Base-by-base conservation (phyloP, 2,329 filamentous ascomycete species). In the Rhytidhysteron rufulum region DNA sequence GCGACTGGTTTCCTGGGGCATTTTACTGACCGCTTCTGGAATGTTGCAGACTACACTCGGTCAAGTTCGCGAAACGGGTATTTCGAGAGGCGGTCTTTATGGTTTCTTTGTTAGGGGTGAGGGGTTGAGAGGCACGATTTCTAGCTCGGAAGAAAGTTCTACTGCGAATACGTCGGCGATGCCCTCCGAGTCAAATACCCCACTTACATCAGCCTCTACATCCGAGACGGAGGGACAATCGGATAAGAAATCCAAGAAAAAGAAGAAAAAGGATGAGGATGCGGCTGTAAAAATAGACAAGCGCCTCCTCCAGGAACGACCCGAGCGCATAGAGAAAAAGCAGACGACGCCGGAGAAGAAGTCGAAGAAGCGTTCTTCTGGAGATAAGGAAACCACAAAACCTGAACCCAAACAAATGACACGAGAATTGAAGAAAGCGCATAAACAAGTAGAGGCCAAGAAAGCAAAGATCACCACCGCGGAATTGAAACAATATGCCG, bases 21-120 rank as follows among this genome's bases (percentile, higher is more conserved):
- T n/a, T n/a, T n/a, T n/a, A n/a, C n/a, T n/a, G n/a, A n/a, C n/a
- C n/a, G n/a, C n/a, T n/a, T n/a, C n/a, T n/a, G n/a, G n/a, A n/a
- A 15, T 3, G 22, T 6, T 76, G 50, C 81, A 82, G 65, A 82
- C 79, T 39, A 75, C 78, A 37, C 56, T 71, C 60, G 59, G 63
- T 50, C 50, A 70, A 40, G 61, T 73, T 40, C 57, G 67, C 48
- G 60, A 77, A 63, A 60, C 74, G 65, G 69, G 52, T 61, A 70
- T 55, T 41, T 65, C 67, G 40, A 59, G 62, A 16, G 73, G 75
- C n/a, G 79, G 79, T 0, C 71, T 97, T 6, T 95, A 95, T 61
- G 79, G 83, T 7, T 84, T 82, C 37, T 97, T 98, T 60, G 88
- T 97, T 18, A 80, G 79, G 48, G 93, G 93, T 7, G 86, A 89